Base-by-base conservation (phyloP, 139 green algal genomes). In the Micractinium sp. region DNA sequence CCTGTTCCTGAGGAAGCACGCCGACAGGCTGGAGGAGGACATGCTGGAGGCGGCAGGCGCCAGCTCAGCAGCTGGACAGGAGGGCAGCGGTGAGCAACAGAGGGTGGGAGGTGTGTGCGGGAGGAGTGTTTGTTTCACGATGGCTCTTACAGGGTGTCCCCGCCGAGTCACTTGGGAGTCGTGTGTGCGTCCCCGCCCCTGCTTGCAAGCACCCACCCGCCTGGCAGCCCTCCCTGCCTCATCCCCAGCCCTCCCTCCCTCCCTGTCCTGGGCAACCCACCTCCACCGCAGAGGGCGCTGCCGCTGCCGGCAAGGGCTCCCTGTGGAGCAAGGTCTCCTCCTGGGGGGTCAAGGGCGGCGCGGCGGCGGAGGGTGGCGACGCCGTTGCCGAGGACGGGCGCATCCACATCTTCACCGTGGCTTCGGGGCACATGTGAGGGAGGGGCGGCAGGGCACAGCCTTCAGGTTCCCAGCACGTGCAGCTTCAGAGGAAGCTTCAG, bases 371-470 rank as follows among this genome's bases (percentile, higher is more conserved):
- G 56, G 61, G 33, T 1, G 36, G 36, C 25, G 20, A 20, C 12
- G 60, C 0, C 5, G 75, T 15, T 4, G 74, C 27, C 7, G 90
- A 92, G 33, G 91, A 91, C 53, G 91, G 92, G 60, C 90, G 83
- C 2, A 97, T 99, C 89, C 97, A 99, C 90, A 95, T 99, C 31
- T 99, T 99, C 94, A 98, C 97, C 18, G 95, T 99, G 2, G 97
- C 98, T 1, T 97, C 94, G 0, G 98, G 98, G 1, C 97, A 99
- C 93, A 98, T 99, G 96, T 99, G 99, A 74, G 98, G 99, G 93
- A 27, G 14, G 63, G 12, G 14, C 12, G 18, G 63, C 63, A 71
- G 63, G 63, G 63, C 63, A 23, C 3, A 12, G 63, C 7, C 63
- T 23, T 5, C n/a, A n/a, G n/a, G n/a, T n/a, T n/a, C n/a, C n/a